A percentile compares a stretch with the other conserved stretches of the same genome.
Conservation (phyloP, 768 basidiomycete genomes). For the Suillus clintonianus region DNA sequence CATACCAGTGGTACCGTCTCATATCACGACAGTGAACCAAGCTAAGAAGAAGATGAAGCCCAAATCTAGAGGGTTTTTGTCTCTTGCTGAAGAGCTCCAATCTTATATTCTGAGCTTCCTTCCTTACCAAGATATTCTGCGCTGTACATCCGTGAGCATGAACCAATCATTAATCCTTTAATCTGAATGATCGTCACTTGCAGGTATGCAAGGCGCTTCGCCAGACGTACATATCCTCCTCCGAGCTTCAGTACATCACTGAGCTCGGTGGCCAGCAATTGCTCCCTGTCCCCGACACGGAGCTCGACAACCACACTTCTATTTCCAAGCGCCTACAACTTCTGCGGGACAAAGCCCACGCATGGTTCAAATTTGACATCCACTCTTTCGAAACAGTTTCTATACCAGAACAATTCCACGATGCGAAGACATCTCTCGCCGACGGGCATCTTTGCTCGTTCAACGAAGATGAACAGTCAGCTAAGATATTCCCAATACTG, state of each 20-base stretch:
- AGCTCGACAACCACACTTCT: background rate
- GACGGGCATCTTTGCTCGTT: conserved; percentile 1
- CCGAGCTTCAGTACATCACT: conserved; percentile 7
- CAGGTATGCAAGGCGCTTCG: conserved; percentile 4
- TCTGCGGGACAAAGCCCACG: background rate
- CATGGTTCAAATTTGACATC: conserved; percentile 4
- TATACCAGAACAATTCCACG: background rate
- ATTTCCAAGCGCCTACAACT: conserved; percentile 3
- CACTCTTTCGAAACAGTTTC: background rate
- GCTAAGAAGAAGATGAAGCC: background rate
- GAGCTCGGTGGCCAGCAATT: conserved; percentile 4
- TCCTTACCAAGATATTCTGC: conserved; percentile 6
- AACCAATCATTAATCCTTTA: background rate
- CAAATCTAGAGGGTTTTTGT: background rate
- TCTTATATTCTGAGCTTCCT: conserved; percentile 1
- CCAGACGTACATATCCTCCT: background rate
- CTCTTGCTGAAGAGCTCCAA: conserved; percentile 5
- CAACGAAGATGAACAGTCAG: background rate
- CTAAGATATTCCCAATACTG: background rate
- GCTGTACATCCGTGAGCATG: background rate
- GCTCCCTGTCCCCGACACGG: background rate
- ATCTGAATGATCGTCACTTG: background rate
- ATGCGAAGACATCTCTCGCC: background rate
- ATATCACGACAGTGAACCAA: background rate
- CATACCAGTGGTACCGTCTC: background rate